Evolutionary conservation across 2,329 filamentous ascomycete genomes (phyloP).

Genomic region (Hymenoscyphus fraxineus): DNA sequence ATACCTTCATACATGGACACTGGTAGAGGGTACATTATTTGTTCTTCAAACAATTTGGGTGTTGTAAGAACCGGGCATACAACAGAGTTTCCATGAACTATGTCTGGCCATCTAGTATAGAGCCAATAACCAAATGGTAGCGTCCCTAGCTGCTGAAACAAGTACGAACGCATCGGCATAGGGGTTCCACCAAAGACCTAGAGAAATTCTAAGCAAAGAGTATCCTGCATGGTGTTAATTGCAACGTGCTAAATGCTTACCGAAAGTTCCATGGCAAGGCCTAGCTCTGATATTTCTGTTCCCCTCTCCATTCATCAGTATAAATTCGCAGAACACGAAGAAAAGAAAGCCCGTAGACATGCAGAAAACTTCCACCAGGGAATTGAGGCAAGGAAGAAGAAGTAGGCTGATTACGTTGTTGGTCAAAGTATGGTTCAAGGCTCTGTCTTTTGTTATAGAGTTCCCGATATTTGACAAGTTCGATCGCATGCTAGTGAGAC

Average conservation of each 20-base stretch:
- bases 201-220: neutral
- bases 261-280: neutral
- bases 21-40: neutral
- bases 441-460: neutral
- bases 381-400: neutral
- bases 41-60: neutral
- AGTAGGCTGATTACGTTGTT: neutral
- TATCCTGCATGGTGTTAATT: neutral
- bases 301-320: neutral
- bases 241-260: neutral
- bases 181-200: neutral
- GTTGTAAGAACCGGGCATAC: neutral
- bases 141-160: neutral
- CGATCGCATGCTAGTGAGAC: no score
- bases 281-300: neutral
- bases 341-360: no score
- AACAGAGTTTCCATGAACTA: neutral
- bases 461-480: no score
- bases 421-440: neutral
- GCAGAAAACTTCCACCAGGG: no score
- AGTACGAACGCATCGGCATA: neutral
- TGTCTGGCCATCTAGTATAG: neutral
- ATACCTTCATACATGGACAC: neutral
- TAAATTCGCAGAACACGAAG: neutral
- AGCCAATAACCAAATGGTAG: neutral